Conservation (phyloP, 129 eudicot species). For the Lactuca saligna region DNA sequence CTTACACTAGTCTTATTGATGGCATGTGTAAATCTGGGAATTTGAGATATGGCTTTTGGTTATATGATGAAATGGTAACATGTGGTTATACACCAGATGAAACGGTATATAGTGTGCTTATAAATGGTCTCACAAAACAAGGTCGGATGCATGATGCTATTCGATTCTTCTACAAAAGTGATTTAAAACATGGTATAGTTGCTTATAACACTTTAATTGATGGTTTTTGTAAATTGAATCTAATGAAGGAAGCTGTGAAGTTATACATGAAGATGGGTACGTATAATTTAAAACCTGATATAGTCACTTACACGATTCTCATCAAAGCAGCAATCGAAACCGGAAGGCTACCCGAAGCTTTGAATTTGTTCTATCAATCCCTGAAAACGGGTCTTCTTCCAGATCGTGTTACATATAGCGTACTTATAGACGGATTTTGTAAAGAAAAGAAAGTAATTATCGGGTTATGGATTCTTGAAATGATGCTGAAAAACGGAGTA, state of each 20-base stretch:
- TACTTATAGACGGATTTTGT: slow-evolving; percentile 61
- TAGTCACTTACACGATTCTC: slow-evolving; percentile 58
- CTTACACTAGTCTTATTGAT: slow-evolving; percentile 54
- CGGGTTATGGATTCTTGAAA: slow-evolving; percentile 44
- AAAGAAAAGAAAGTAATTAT: slow-evolving; percentile 38
- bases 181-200: slow-evolving; percentile 36
- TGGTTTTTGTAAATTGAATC: slow-evolving; percentile 56
- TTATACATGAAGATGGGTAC: slow-evolving; percentile 45
- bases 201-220: slow-evolving; percentile 53
- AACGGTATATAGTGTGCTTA: slow-evolving; percentile 41
- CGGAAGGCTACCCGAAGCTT: slow-evolving; percentile 37
- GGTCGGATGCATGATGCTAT: slow-evolving; percentile 51
- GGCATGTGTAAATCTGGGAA: slow-evolving; percentile 58
- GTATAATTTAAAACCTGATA: slow-evolving; percentile 43
- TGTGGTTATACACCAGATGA: slow-evolving; percentile 52
- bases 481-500: slow-evolving; percentile 47
- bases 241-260: slow-evolving; percentile 40
- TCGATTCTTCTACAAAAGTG: slow-evolving; percentile 45
- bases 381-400: slow-evolving; percentile 44
- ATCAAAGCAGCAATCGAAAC: slow-evolving; percentile 44
- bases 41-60: slow-evolving; percentile 44
- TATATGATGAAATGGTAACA: slow-evolving; percentile 44
- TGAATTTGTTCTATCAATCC: slow-evolving; percentile 48
- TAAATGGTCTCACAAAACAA: slow-evolving; percentile 58
- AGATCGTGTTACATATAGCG: slow-evolving; percentile 62